A percentile compares a stretch with the other conserved stretches of the same genome.
phyloP scores from a whole-genome alignment of 164 flowering plant species.

The Piper longum region DNA sequence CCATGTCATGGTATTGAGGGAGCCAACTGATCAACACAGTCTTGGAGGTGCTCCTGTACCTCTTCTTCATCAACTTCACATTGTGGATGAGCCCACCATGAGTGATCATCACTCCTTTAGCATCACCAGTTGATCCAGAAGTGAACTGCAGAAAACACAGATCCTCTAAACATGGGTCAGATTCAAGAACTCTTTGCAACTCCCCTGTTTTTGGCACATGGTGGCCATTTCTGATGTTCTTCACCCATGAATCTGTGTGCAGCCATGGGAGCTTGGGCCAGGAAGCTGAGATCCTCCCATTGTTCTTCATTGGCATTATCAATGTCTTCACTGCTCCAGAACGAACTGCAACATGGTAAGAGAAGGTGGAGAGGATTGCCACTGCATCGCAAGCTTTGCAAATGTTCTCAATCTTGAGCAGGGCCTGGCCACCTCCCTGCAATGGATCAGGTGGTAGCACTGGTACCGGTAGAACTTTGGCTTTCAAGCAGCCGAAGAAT shows the following conservation, averaged over 20 bases:
- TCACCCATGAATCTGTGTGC: constrained; percentile 62
- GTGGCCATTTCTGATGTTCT: constrained; percentile 20
- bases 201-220: constrained; percentile 2
- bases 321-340: constrained; percentile 42
- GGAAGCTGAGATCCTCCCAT: constrained; percentile 22
- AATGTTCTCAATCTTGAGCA: constrained; percentile 55
- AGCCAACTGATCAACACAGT: constrained; percentile 77
- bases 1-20: constrained; percentile 89
- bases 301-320: constrained; percentile 23
- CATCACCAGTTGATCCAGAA: constrained; percentile 81
- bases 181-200: not conserved
- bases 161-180: constrained; percentile 35
- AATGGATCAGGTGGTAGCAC: constrained; percentile 73
- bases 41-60: constrained; percentile 60
- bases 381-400: constrained; percentile 57
- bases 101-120: constrained; percentile 83
- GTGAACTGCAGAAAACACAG: constrained; percentile 71
- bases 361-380: constrained; percentile 51
- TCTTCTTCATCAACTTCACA: constrained; percentile 55
- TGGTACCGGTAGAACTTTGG: constrained; percentile 64
- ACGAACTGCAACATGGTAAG: constrained; percentile 53
- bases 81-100: constrained; percentile 76
- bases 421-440: constrained; percentile 74
- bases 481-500: constrained; percentile 67
- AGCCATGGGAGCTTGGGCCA: constrained; percentile 87